Evolutionary conservation across 371 early-diverging fungal genomes (phyloP), one percentile per base, ranked within the genome.

Genomic region (Mucor irregularis): DNA sequence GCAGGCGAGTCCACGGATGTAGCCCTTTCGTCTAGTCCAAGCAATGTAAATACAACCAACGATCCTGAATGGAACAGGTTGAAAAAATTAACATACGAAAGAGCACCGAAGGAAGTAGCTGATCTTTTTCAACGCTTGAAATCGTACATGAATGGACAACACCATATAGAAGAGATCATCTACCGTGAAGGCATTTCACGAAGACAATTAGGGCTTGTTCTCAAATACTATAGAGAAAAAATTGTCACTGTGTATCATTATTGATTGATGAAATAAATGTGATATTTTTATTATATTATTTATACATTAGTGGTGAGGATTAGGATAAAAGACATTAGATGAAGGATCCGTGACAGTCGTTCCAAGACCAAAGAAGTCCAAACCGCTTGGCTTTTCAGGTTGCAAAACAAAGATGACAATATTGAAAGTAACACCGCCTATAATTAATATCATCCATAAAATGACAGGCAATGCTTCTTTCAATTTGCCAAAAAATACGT

Each of bases 151-250:
- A 82, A 88, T 65, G 95, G 95, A 2, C 82, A 85, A 39, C 83
- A 86, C 62, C 88, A 87, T 58, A 80, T 89, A 14, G 92, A 93
- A 53, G 95, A 94, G 62, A 92, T 94, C 49, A 68, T 87, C 54
- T 91, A 85, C 53, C 73, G 88, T 8, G 92, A 93, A 68, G 86
- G 83, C 28, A 71, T 91, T 21, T 80, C 83, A 10, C 68, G 82
- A 54, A 70, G 78, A 49, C 89, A 90, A 53, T 64, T 90, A 17
- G 76, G 73, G 40, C 65, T 82, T 5, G 81, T 88, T 2, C 60
- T 86, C 21, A 76, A 78, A 22, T 78, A 80, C 30, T 87, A 86
- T 51, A 56, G 77, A 29, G 82, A 85, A 26, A 78, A 71, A 29
- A 70, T 86, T 48, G 74, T 83, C 6, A 72, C 80, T 34, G 70